Percentiles rank a stretch among this genome's conserved stretches.
Conservation (phyloP, 139 green algal genomes). For the Coelastrella sp. region DNA sequence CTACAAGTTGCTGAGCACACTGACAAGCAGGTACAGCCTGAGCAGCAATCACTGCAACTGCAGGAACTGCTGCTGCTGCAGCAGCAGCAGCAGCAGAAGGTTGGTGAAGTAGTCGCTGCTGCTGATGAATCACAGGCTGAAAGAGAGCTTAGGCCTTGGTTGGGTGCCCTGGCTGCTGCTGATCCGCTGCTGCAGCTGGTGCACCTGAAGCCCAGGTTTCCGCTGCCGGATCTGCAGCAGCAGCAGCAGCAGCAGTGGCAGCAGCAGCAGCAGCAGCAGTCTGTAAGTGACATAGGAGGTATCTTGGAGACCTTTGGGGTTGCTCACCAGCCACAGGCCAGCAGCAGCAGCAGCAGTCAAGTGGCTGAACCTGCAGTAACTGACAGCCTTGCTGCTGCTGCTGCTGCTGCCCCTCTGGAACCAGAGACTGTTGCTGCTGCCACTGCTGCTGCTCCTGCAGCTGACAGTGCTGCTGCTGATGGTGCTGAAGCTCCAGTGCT, state of each 20-base stretch:
- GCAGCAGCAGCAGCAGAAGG: too few relatives aligned
- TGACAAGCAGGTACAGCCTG: too few relatives aligned
- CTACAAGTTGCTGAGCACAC: background rate
- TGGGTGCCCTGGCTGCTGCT: too few relatives aligned
- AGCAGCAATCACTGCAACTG: background rate
- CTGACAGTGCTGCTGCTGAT: background rate
- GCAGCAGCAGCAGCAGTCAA: background rate
- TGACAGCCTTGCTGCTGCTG: background rate
- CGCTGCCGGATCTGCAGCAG: background rate
- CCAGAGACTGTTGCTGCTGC: constrained; percentile 3
- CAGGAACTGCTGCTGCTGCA: background rate
- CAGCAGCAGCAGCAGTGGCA: constrained; percentile 10
- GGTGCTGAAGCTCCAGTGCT: too few relatives aligned
- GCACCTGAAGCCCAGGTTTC: too few relatives aligned
- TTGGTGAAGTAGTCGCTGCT: too few relatives aligned
- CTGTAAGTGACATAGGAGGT: background rate
- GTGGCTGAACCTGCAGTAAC: constrained; percentile 1
- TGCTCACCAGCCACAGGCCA: background rate
- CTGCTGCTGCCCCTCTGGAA: background rate
- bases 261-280: constrained; percentile 10
- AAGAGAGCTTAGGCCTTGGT: too few relatives aligned
- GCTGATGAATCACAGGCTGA: too few relatives aligned
- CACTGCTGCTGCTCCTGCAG: background rate
- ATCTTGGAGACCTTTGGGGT: background rate
- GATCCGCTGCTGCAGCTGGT: too few relatives aligned